phyloP scores from a whole-genome alignment of 345 rosid genomes.

The Raphanus raphanistrum region DNA sequence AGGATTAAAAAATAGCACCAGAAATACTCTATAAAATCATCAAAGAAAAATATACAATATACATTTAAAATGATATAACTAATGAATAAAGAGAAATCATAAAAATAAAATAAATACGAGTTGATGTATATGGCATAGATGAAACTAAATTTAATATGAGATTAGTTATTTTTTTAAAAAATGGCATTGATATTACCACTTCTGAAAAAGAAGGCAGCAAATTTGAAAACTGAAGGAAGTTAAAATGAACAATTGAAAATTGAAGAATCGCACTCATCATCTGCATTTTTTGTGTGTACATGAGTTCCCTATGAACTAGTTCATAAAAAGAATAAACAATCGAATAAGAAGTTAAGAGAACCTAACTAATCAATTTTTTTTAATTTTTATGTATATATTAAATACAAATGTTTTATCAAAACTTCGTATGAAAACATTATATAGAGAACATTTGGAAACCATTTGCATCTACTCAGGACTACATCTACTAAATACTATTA shows the following conservation, averaged over 20 bases:
- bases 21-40: neutral
- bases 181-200: neutral
- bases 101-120: neutral
- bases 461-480: too few relatives aligned
- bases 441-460: too few relatives aligned
- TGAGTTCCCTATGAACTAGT: neutral
- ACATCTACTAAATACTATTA: too few relatives aligned
- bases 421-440: too few relatives aligned
- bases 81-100: neutral
- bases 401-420: too few relatives aligned
- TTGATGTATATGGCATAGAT: neutral
- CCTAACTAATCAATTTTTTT: too few relatives aligned
- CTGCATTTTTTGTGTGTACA: neutral
- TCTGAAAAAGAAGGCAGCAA: too few relatives aligned
- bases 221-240: neutral
- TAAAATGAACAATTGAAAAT: constrained; percentile 6
- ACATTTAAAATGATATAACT: neutral
- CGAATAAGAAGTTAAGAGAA: neutral
- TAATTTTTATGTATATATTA: too few relatives aligned
- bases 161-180: neutral
- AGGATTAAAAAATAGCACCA: neutral
- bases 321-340: neutral
- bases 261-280: neutral
- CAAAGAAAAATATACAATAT: too few relatives aligned
- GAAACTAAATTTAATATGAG: neutral